Base-by-base conservation (phyloP, 352 stramenopile genomes). In the Pythium brassicae region DNA sequence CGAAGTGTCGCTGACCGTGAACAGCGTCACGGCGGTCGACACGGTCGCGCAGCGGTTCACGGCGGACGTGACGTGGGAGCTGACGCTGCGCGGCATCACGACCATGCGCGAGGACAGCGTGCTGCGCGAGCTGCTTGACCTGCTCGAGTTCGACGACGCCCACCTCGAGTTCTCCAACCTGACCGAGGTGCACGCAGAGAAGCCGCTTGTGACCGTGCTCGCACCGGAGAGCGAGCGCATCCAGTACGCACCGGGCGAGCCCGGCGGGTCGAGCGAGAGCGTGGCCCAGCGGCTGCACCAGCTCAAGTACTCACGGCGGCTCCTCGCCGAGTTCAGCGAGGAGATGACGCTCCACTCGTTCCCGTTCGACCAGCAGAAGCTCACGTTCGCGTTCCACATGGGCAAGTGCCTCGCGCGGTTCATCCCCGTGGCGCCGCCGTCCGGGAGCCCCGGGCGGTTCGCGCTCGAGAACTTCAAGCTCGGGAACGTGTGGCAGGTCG, bases 281-380 rank as follows among this genome's bases (percentile, higher is more conserved):
- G 14, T 44, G 15, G 32, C 37, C 9, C 29, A 54, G 27, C 35
- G 26, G 1, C 25, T 64, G 23, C 23, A 55, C 39, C 57, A 72
- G 19, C 49, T 70, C 10, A 61, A 65, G 48, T 72, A 63, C 50
- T 63, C 43, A 9, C 63, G 61, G 6, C 66, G 66, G 3, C 22
- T 68, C 34, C 50, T 52, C 15, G 69, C 66, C 7, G 50, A 57
- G 10, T 78, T 78, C 45, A 74, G 22, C n/a, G 69, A 74, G 43
- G 62, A 78, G 56, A 74, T 78, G 67, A 42, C 57, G 26, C 55
- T 75, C 20, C 62, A 75, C 40, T 61, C 29, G 20, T 78, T 78
- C 49, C 69, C 69, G 9, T 71, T 75, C 20, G 69, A 78, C 55
- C 66, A 69, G 54, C 69, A 78, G 52, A 72, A 71, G 58, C 61